phyloP scores from a whole-genome alignment of 805 yeast genomes.

The Schwanniomyces polymorphus region DNA sequence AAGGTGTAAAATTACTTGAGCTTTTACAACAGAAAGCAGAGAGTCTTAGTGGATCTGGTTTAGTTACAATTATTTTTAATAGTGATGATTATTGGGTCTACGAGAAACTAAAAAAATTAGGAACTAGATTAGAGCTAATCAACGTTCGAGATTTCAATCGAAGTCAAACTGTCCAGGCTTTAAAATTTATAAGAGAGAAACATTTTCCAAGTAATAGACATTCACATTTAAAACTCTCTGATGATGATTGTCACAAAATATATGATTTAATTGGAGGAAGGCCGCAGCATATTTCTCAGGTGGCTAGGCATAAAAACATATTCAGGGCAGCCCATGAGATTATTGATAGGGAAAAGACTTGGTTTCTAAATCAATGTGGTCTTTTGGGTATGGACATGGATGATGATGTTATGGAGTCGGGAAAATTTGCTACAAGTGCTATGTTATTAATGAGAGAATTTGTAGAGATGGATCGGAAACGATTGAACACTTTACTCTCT shows the following conservation, averaged over 20 bases:
- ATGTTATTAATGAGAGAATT: slow-evolving; percentile 70
- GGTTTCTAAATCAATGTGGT: slow-evolving; percentile 85
- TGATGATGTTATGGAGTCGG: slow-evolving; percentile 84
- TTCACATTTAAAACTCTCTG: slow-evolving; percentile 38
- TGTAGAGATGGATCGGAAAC: slow-evolving; percentile 61
- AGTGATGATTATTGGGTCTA: slow-evolving; percentile 88
- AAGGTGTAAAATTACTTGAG: slow-evolving; percentile 69
- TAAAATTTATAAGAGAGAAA: slow-evolving; percentile 49
- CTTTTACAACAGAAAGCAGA: slow-evolving; percentile 84
- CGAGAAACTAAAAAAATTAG: slow-evolving; percentile 67
- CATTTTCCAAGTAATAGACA: slow-evolving; percentile 29
- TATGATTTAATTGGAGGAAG: slow-evolving; percentile 79
- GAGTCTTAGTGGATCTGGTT: slow-evolving; percentile 67
- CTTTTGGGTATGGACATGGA: slow-evolving; percentile 77
- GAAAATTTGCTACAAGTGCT: slow-evolving; percentile 73
- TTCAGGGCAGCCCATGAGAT: slow-evolving; percentile 64
- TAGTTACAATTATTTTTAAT: slow-evolving; percentile 70
- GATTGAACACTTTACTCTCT: slow-evolving; percentile 25
- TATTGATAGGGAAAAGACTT: slow-evolving; percentile 78
- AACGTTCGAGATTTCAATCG: slow-evolving; percentile 65
- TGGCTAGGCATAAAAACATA: slow-evolving; percentile 57
- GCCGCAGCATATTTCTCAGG: slow-evolving; percentile 78
- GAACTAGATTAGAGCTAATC: slow-evolving; percentile 73
- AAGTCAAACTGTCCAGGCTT: slow-evolving; percentile 53
- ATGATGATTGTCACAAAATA: slow-evolving; percentile 47